Evolutionary conservation across 192 early-diverging fungal species (phyloP), one percentile per base, ranked within the genome.

Genomic region (Rhizophlyctis rosea): DNA sequence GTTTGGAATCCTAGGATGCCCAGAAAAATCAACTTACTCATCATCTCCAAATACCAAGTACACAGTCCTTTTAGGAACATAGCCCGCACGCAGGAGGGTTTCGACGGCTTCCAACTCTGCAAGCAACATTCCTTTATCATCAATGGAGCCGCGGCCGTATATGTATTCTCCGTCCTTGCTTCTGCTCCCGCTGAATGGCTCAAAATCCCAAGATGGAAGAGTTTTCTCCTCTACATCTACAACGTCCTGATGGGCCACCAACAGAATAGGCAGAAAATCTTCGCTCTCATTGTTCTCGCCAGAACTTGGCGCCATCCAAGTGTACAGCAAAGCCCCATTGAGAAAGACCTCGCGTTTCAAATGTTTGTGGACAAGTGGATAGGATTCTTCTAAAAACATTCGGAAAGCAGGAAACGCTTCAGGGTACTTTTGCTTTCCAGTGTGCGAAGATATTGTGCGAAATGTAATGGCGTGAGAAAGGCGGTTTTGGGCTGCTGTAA

Each of bases 11-110:
- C 59, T 65, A 9, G 23, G 27, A 47, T 47, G 52, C 14, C 69
- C 69, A 35, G 29, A 18, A 50, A 62, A 44, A 44, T 67, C 60
- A 11, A 61, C 62, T 64, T 49, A 56, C 62, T 81, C 80, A 61
- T 81, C 80, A 47, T 76, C 70, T 1, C 80, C 80, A 68, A 72
- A 77, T 3, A 72, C 76, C 4, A 81, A 27, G 16, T 67, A 69
- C 2, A 76, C 33, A 7, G 59, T 74, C 44, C 62, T 54, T 54
- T 55, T 62, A 34, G 80, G 76, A n/a, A 21, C 24, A 54, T 66
- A 79, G 0, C 76, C 74, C 25, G 53, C 51, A 50, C 47, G 39
- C 7, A 81, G 44, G 23, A 81, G 65, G 31, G 70, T 50, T 34
- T 81, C 80, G 4, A 75, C 62, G 1, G 76, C 71, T 33, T 76